Percentiles rank a stretch among this genome's conserved stretches.
These are phyloP conservation scores for Periconia sp. DNA, from an alignment of 2,329 filamentous ascomycete genomes.

Conservation along the genomic window DNA sequence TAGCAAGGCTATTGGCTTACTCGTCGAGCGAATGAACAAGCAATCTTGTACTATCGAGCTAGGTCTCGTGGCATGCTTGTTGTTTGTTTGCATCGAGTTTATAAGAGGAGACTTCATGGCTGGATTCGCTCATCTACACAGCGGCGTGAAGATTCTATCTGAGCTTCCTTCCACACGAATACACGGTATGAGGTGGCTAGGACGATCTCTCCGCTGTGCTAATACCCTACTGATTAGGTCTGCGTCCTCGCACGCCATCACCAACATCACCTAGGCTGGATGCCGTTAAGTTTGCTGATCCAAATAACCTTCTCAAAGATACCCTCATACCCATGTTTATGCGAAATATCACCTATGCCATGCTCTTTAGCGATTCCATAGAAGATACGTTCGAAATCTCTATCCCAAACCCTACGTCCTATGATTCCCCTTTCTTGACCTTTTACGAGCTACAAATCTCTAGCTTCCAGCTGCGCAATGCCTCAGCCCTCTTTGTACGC, in stretches of 20 bases:
- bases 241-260: constrained; percentile 1
- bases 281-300: not conserved
- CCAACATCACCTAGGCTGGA: not conserved
- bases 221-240: not conserved
- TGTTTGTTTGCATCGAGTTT: constrained; percentile 53
- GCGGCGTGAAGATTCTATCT: constrained; percentile 47
- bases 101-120: constrained; percentile 49
- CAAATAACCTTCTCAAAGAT: constrained; percentile 11
- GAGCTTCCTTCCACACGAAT: constrained; percentile 14
- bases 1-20: constrained; percentile 45
- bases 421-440: constrained; percentile 11
- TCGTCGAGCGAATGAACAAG: constrained; percentile 39
- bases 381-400: constrained; percentile 16
- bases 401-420: constrained; percentile 8
- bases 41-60: constrained; percentile 37
- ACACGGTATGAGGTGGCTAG: not conserved
- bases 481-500: constrained; percentile 18
- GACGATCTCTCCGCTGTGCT: not conserved
- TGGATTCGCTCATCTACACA: constrained; percentile 51
- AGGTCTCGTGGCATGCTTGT: constrained; percentile 50
- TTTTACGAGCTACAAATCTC: constrained; percentile 23
- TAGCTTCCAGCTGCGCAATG: constrained; percentile 28
- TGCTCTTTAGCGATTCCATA: constrained; percentile 21
- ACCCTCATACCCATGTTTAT: constrained; percentile 29
- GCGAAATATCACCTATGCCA: constrained; percentile 20